Evolutionary conservation across 2,329 filamentous ascomycete genomes (phyloP).

Genomic region (Pseudocercospora ulei): DNA sequence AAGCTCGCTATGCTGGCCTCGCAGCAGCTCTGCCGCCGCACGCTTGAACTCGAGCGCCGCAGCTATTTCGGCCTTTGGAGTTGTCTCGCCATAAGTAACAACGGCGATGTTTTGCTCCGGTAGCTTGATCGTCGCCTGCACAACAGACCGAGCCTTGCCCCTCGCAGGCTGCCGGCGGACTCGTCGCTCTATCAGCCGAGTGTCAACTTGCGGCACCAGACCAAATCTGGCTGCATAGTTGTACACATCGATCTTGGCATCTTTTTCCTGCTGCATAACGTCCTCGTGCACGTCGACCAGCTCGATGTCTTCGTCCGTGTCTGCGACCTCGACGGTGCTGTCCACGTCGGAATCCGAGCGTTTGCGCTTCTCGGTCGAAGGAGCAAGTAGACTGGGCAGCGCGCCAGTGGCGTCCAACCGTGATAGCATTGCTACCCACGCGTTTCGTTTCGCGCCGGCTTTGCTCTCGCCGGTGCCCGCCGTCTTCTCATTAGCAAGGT

Average conservation of each 20-base stretch:
- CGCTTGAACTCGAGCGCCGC: conserved; percentile 37
- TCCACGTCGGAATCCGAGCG: conserved; percentile 1
- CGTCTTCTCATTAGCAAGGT: conserved; percentile 9
- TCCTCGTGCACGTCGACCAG: conserved; percentile 17
- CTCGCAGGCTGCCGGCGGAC: conserved; percentile 2
- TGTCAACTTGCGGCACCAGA: conserved; percentile 28
- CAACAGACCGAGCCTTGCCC: conserved; percentile 1
- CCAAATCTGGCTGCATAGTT: conserved; percentile 39
- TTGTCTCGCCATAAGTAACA: conserved; percentile 25
- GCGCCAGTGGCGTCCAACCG: conserved; percentile 7
- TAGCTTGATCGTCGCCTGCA: conserved; percentile 28
- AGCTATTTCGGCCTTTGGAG: conserved; percentile 31
- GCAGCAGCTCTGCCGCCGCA: conserved; percentile 32
- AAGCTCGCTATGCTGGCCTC: conserved; percentile 10
- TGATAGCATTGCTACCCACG: conserved; percentile 14
- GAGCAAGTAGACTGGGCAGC: conserved; percentile 9
- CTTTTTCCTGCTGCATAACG: conserved; percentile 22
- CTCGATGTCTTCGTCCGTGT: conserved; percentile 7
- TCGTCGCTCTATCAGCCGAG: conserved; percentile 9
- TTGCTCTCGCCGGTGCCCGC: conserved; percentile 6
- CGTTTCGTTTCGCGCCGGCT: conserved; percentile 3
- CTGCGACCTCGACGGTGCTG: conserved; percentile 3
- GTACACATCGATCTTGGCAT: conserved; percentile 33
- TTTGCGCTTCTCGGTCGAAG: conserved; percentile 7
- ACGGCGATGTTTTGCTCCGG: conserved; percentile 34